phyloP scores from a whole-genome alignment of 352 stramenopile species.

The Phytophthora hybrid region DNA sequence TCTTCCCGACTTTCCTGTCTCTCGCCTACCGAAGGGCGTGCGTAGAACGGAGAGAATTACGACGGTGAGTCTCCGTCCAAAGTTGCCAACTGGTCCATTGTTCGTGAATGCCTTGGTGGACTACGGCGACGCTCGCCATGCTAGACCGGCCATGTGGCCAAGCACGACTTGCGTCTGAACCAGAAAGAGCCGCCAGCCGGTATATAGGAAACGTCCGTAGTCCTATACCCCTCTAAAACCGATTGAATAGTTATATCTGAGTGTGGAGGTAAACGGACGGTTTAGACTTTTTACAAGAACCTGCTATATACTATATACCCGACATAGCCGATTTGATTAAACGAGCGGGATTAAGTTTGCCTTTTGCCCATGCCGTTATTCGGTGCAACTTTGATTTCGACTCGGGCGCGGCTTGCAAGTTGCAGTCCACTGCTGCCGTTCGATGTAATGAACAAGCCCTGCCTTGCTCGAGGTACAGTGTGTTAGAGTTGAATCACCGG shows the following conservation, averaged over 20 bases:
- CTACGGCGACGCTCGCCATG: background rate
- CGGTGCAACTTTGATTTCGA: background rate
- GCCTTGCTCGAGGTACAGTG: background rate
- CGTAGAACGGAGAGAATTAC: conserved; percentile 23
- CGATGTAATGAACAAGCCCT: conserved; percentile 16
- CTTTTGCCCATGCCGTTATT: background rate
- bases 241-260: background rate
- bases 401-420: background rate
- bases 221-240: background rate
- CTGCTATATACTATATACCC: background rate
- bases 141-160: conserved; percentile 12
- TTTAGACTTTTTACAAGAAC: background rate
- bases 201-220: conserved; percentile 16
- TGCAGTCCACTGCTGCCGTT: conserved; percentile 8
- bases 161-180: conserved; percentile 17
- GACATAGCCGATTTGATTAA: background rate
- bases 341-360: background rate
- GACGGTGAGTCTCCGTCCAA: background rate
- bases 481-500: background rate
- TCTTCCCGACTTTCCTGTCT: conserved; percentile 39
- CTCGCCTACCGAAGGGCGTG: conserved; percentile 15
- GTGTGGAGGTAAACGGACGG: background rate
- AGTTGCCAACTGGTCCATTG: conserved; percentile 25
- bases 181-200: conserved; percentile 18
- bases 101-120: conserved; percentile 1